Percentiles rank a stretch among this genome's conserved stretches.
Conservation (phyloP, 78 protist genomes). For the Polysphondylium violaceum region DNA sequence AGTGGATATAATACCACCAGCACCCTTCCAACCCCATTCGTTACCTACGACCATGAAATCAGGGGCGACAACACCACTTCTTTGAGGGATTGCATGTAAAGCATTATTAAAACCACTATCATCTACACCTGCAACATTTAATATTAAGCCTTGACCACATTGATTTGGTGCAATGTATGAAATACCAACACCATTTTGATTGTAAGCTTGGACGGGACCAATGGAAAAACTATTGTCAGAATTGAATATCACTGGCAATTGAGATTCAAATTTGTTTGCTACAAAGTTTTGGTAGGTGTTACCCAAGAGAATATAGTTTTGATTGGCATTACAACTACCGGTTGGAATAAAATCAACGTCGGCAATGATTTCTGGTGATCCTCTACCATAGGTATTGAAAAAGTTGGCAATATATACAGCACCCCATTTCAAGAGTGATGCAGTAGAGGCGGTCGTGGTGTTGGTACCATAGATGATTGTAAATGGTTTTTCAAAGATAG, state of each 20-base stretch:
- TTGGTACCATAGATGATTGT: conserved; percentile 35
- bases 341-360: conserved; percentile 22
- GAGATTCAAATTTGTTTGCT: conserved; percentile 9
- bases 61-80: conserved; percentile 33
- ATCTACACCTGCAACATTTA: conserved; percentile 23
- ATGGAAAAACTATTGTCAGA: neutral
- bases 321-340: neutral
- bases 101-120: conserved; percentile 37
- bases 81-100: conserved; percentile 26
- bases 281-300: conserved; percentile 14
- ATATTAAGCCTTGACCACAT: conserved; percentile 43
- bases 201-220: neutral
- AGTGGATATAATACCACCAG: conserved; percentile 27
- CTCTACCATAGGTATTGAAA: conserved; percentile 50
- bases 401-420: conserved; percentile 37
- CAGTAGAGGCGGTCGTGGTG: neutral
- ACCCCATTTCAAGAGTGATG: neutral
- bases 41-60: conserved; percentile 51
- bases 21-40: conserved; percentile 58
- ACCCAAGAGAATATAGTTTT: conserved; percentile 50
- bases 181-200: conserved; percentile 10
- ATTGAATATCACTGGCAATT: conserved; percentile 9
- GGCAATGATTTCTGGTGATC: conserved; percentile 19
- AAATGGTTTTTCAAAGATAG: conserved; percentile 55
- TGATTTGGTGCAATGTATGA: conserved; percentile 37